phyloP scores from a whole-genome alignment of 2,329 filamentous ascomycete species.

The Phyllosticta paracitricarpa region DNA sequence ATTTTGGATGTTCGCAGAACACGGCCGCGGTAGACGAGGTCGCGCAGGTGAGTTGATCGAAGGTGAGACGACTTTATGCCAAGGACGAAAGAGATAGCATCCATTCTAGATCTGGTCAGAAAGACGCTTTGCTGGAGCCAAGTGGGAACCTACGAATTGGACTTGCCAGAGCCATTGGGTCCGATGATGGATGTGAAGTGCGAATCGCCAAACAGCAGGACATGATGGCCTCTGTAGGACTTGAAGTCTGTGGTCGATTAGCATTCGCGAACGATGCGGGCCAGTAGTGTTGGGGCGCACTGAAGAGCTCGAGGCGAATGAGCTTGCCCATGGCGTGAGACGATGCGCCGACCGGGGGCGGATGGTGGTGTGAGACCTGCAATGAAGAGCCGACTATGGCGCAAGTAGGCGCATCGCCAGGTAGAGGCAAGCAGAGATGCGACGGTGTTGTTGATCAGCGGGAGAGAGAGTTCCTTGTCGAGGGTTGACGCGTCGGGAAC shows the following conservation, averaged over 20 bases:
- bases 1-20: constrained; percentile 88
- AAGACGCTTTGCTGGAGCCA: neutral
- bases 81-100: constrained; percentile 96
- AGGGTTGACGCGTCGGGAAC: constrained; percentile 7
- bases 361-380: neutral
- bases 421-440: neutral
- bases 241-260: constrained; percentile 69
- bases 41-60: constrained; percentile 84
- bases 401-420: constrained; percentile 7
- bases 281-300: constrained; percentile 42
- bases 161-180: constrained; percentile 98
- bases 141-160: constrained; percentile 67
- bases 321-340: constrained; percentile 75
- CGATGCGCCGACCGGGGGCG: neutral
- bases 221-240: constrained; percentile 96
- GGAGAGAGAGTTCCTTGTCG: neutral
- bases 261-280: constrained; percentile 8
- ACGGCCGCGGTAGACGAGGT: constrained; percentile 90
- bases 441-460: neutral
- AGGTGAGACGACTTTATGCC: constrained; percentile 98
- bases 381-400: neutral
- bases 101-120: constrained; percentile 59
- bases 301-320: constrained; percentile 86
- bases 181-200: constrained; percentile 99
- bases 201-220: constrained; percentile 87